Evolutionary conservation across 1,139 yeast species (phyloP).

Genomic region (Blastobotrys buckinghamii): DNA sequence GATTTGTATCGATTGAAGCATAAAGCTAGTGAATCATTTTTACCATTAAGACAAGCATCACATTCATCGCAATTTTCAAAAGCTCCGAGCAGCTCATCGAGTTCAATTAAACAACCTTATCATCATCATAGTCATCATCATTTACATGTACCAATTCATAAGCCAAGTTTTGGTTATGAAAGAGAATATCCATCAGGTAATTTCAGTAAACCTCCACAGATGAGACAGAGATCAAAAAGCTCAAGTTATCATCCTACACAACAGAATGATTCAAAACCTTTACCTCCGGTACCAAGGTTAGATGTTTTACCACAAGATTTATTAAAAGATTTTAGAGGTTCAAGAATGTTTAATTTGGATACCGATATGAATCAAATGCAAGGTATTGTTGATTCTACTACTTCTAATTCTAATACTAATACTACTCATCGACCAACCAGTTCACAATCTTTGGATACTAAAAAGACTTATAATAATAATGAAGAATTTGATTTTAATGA

Average conservation of each 20-base stretch:
- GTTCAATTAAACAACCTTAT: not conserved
- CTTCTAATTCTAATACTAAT: not conserved
- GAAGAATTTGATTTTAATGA: not conserved
- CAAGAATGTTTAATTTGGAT: slow-evolving; percentile 32
- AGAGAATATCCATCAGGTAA: not conserved
- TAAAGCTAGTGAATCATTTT: slow-evolving; percentile 13
- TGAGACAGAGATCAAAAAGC: slow-evolving; percentile 8
- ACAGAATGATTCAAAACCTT: not conserved
- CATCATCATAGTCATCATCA: slow-evolving; percentile 1
- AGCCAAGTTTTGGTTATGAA: slow-evolving; percentile 7
- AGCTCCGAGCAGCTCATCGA: not conserved
- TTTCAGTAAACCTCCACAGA: not conserved
- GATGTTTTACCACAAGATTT: slow-evolving; percentile 10
- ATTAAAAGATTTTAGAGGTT: slow-evolving; percentile 10
- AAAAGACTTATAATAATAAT: slow-evolving; percentile 5
- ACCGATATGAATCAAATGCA: slow-evolving; percentile 48
- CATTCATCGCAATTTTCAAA: slow-evolving; percentile 9
- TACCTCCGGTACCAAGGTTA: slow-evolving; percentile 5
- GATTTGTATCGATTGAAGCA: slow-evolving; percentile 8
- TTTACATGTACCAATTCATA: slow-evolving; percentile 8
- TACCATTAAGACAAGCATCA: slow-evolving; percentile 12
- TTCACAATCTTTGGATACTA: slow-evolving; percentile 9
- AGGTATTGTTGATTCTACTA: slow-evolving; percentile 40
- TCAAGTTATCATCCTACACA: slow-evolving; percentile 7
- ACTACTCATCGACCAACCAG: slow-evolving; percentile 3